Evolutionary conservation across 345 rosid species (phyloP), one percentile per base, ranked within the genome.

Genomic region (Salix udensis): DNA sequence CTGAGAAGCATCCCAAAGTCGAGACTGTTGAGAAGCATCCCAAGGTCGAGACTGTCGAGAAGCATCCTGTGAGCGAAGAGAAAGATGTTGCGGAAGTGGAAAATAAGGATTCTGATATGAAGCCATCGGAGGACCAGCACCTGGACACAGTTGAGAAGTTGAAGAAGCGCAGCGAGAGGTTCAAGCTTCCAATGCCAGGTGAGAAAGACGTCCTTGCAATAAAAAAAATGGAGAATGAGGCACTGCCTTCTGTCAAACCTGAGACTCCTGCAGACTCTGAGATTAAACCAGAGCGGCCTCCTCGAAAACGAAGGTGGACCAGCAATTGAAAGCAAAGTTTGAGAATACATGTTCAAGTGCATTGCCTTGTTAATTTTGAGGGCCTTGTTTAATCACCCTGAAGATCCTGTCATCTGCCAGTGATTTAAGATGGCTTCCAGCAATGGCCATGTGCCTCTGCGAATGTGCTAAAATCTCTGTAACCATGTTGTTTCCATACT

Each of bases 91-190:
- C 74, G 71, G 90, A 86, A 68, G 79, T 78, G 30, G 94, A 91
- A 76, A 84, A 71, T 72, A 92, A 85, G 86, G 94, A 89, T 81
- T 78, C 76, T 40, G 90, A 85, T 67, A 74, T 80, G 74, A 89
- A 87, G 74, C 88, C 87, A 31, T 34, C 74, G 36, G 94, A 92
- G 77, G 93, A 91, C 81, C 86, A 85, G 65, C 98, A 91, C 82
- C 83, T 90, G 58, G 97, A 93, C 82, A 96, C 98, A 1, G 94
- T 96, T 26, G 99, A 93, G 88, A 96, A 93, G 89, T 86, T 96
- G 82, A 96, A 96, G 91, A 96, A 96, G 81, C 90, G 99, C 68
- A 96, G 99, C 66, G 98, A 96, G 88, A 86, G 99, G 80, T 96
- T 96, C 88, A 96, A 91, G 84, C 91, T 93, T 78, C 99, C 99